Percentiles rank a stretch among this genome's conserved stretches.
These are phyloP conservation scores for Colletotrichum tabaci DNA, from an alignment of 2,329 filamentous ascomycete species.

Conservation along the genomic window DNA sequence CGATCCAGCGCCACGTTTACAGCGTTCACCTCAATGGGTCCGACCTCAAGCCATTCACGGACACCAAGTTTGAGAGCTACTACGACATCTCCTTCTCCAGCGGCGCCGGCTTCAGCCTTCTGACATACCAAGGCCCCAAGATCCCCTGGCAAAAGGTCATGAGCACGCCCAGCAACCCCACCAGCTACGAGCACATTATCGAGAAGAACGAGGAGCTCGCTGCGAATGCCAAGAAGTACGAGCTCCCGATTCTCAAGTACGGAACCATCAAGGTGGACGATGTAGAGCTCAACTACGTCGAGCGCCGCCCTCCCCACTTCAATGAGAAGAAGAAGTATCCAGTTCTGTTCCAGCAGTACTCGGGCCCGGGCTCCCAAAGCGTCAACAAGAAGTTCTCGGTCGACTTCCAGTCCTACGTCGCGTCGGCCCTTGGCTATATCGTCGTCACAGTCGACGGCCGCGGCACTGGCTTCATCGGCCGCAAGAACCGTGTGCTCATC, in stretches of 20 bases:
- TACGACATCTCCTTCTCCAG: conserved; percentile 89
- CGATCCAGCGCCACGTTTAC: conserved; percentile 93
- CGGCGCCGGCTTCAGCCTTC: conserved; percentile 84
- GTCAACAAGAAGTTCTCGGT: conserved; percentile 86
- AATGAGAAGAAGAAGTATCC: conserved; percentile 88
- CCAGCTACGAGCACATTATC: conserved; percentile 77
- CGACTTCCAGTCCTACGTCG: conserved; percentile 92
- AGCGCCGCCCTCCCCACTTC: conserved; percentile 92
- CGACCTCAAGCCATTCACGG: conserved; percentile 79
- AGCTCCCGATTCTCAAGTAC: conserved; percentile 87
- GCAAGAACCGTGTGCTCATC: conserved; percentile 84
- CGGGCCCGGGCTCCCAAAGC: conserved; percentile 91
- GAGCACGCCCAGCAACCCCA: conserved; percentile 80
- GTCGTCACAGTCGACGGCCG: conserved; percentile 95
- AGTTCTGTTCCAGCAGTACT: conserved; percentile 95
- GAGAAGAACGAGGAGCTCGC: conserved; percentile 84
- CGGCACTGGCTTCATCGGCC: conserved; percentile 91
- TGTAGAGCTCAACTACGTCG: conserved; percentile 79
- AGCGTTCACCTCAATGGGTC: conserved; percentile 88
- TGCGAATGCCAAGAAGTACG: conserved; percentile 79
- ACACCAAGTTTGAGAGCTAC: conserved; percentile 81
- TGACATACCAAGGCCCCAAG: conserved; percentile 86
- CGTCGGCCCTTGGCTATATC: conserved; percentile 88
- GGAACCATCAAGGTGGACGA: conserved; percentile 88
- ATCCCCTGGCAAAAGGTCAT: conserved; percentile 94